Evolutionary conservation across 2,329 filamentous ascomycete genomes (phyloP), one percentile per base, ranked within the genome.

Genomic region (Cladosporium sp.): DNA sequence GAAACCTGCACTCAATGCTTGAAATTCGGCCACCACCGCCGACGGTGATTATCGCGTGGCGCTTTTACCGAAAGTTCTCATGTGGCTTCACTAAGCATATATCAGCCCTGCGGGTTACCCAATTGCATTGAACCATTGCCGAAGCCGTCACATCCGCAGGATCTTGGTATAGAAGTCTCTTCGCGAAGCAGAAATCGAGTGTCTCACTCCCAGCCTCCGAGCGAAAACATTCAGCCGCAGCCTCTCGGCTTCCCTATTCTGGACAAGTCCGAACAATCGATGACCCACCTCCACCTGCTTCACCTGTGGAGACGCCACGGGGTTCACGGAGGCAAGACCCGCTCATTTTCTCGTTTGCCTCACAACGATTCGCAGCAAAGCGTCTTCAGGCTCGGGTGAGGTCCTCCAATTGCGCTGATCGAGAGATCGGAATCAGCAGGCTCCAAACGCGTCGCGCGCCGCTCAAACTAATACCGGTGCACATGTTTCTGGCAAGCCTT

Each of bases 271-370:
- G 33, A 29, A 21, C 1, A 18, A n/a, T 35, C 14, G 23, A 33
- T n/a, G 50, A 46, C 50, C 49, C 61, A 63, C 61, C 61, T 63
- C 61, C 61, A 56, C 46, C 26, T 55, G 50, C 33, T 33, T 46
- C 31, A 23, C 18, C 26, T 56, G 61, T 63, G 61, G 61, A 63
- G 61, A 26, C 35, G 46, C 50, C 61, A 63, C 50, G 16, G 61
- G 61, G 61, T 52, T 62, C 7, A 29, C 23, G 33, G 35, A 56
- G 26, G 16, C 35, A 28, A 31, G 59, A 40, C 23, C 50, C 35
- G 26, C 16, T 57, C n/a, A 23, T 14, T 40, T 56, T 10, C 33
- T 35, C 31, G 33, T 14, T 11, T 6, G 53, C 2, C 18, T 12
- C 16, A n/a, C 5, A 28, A 57, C 55, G 55, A 57, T 21, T 57